These are phyloP conservation scores for Skeletonema potamos DNA, from an alignment of 108 stramenopile genomes.

Conservation along the genomic window DNA sequence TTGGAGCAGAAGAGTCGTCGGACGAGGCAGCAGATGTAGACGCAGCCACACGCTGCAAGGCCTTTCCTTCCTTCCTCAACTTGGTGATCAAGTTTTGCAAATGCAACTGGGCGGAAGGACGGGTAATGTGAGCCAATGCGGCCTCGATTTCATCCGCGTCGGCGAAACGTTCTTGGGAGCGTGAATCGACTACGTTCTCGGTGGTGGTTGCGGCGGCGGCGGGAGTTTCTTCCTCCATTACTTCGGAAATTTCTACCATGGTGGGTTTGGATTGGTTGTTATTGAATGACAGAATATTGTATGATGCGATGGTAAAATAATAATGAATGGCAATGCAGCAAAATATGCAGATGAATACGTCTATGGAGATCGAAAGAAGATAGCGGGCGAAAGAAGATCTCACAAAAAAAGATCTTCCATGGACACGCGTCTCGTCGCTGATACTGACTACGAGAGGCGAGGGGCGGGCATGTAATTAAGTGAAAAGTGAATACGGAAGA, in stretches of 20 bases:
- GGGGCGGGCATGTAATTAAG: too few relatives aligned
- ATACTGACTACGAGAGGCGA: too few relatives aligned
- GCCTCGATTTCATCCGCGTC: conserved; percentile 83
- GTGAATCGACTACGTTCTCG: conserved; percentile 21
- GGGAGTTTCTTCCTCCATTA: conserved; percentile 26
- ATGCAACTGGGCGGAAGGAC: conserved; percentile 70
- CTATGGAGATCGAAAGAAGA: too few relatives aligned
- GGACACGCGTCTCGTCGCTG: too few relatives aligned
- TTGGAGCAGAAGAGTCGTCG: background rate
- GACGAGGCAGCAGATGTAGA: background rate
- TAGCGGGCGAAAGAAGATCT: too few relatives aligned
- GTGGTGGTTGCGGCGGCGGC: background rate
- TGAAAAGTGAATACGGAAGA: too few relatives aligned
- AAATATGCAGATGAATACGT: too few relatives aligned
- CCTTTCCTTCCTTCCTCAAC: conserved; percentile 67
- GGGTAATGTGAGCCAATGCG: conserved; percentile 39
- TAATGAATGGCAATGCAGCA: too few relatives aligned
- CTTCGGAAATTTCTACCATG: conserved; percentile 29
- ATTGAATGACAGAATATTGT: background rate
- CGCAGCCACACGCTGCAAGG: conserved; percentile 54
- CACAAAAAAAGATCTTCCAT: too few relatives aligned
- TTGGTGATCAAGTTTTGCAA: conserved; percentile 68
- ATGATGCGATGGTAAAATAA: too few relatives aligned
- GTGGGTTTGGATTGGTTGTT: background rate
- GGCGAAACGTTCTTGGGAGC: conserved; percentile 66